A percentile compares a stretch with the other conserved stretches of the same genome.
These are phyloP conservation scores for Tylopilus vinaceipallidus DNA, from an alignment of 768 basidiomycete species.

Conservation along the genomic window DNA sequence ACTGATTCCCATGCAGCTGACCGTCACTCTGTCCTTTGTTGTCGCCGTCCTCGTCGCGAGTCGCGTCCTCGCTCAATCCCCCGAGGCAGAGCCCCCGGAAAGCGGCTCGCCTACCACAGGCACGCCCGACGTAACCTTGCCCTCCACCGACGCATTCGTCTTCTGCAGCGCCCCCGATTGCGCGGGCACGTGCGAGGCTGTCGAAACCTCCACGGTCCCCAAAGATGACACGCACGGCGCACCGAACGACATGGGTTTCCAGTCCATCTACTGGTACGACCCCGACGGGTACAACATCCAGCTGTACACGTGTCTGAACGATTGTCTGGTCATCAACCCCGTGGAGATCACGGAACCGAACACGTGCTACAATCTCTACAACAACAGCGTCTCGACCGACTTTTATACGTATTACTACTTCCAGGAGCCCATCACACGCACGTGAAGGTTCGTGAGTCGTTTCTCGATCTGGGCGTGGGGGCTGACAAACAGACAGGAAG, in stretches of 20 bases:
- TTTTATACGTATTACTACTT: background rate
- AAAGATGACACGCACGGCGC: background rate
- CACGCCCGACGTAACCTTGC: background rate
- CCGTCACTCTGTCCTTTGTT: background rate
- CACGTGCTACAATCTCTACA: background rate
- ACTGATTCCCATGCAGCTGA: background rate
- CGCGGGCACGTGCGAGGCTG: background rate
- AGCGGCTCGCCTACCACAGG: background rate
- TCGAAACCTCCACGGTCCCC: background rate
- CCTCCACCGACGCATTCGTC: background rate
- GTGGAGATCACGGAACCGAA: background rate
- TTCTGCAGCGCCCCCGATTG: constrained; percentile 2
- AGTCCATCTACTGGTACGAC: background rate
- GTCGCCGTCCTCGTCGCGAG: background rate
- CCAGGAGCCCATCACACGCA: background rate
- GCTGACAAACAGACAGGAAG: background rate
- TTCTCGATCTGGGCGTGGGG: background rate
- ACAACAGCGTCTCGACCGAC: background rate
- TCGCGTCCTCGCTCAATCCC: background rate
- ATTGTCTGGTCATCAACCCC: background rate
- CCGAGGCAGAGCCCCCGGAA: background rate
- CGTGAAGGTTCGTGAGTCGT: background rate
- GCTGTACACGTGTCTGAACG: background rate
- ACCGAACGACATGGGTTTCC: background rate
- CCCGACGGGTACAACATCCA: background rate